A percentile compares a stretch with the other conserved stretches of the same genome.
Conservation (phyloP, 352 stramenopile species). For the Pythium diclinum region DNA sequence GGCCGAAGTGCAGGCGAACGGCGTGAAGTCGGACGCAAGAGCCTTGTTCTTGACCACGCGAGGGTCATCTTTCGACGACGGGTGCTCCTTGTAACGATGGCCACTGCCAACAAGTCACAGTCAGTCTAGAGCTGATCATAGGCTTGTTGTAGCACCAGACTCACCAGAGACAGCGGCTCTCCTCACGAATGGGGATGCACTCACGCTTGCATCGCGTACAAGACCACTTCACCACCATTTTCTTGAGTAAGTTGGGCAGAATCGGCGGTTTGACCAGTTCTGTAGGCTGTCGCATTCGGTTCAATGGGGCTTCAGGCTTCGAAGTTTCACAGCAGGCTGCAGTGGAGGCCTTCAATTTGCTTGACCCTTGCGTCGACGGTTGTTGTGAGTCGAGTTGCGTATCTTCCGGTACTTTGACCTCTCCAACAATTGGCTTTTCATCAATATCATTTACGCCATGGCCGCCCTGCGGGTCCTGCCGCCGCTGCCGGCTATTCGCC, state of each 20-base stretch:
- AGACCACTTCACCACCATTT: constrained; percentile 57
- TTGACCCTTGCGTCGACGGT: too few relatives aligned
- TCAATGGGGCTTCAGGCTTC: not conserved
- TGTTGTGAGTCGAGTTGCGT: too few relatives aligned
- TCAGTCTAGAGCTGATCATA: not conserved
- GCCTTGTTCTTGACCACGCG: constrained; percentile 33
- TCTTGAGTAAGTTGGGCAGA: constrained; percentile 9
- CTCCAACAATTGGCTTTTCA: not conserved
- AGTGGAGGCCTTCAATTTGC: not conserved
- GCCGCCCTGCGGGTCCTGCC: too few relatives aligned
- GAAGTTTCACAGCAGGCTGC: not conserved
- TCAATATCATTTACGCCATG: not conserved
- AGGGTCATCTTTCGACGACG: constrained; percentile 31
- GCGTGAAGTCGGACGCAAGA: constrained; percentile 21
- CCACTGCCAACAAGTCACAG: constrained; percentile 28
- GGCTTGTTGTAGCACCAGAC: not conserved
- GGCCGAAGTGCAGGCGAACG: constrained; percentile 55
- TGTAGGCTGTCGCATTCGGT: not conserved
- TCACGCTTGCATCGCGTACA: constrained; percentile 60
- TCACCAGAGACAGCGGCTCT: constrained; percentile 74
- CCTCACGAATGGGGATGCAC: constrained; percentile 73
- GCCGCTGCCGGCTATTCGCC: not conserved
- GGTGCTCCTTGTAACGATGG: constrained; percentile 79
- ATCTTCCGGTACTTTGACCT: not conserved
- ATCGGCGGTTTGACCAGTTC: not conserved